phyloP scores from a whole-genome alignment of 495 filamentous ascomycete species.

The Xylaria curta region DNA sequence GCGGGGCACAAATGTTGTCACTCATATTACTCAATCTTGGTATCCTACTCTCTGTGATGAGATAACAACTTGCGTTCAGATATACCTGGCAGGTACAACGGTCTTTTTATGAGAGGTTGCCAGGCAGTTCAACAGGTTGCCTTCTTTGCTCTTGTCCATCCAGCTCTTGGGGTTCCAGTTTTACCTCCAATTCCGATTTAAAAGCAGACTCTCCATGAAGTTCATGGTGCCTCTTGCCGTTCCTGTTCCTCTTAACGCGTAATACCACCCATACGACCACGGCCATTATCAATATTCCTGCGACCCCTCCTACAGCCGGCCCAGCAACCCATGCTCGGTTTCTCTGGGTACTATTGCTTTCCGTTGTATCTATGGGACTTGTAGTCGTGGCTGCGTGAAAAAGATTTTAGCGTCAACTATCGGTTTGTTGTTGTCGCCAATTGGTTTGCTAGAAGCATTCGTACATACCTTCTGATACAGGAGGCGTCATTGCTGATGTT shows the following conservation, averaged over 20 bases:
- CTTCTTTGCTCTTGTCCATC: background rate
- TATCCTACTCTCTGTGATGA: no score
- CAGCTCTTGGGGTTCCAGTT: background rate
- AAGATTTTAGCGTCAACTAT: background rate
- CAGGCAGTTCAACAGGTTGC: background rate
- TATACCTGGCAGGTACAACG: background rate
- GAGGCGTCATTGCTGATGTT: background rate
- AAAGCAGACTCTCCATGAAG: constrained; percentile 13
- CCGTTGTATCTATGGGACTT: background rate
- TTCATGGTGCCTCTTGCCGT: background rate
- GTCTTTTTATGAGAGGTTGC: background rate
- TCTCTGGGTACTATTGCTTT: background rate
- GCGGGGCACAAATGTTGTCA: no score
- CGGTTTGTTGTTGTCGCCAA: background rate
- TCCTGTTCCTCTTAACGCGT: constrained; percentile 27
- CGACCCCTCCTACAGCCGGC: constrained; percentile 3
- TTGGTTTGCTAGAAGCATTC: background rate
- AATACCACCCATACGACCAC: background rate
- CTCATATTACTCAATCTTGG: no score
- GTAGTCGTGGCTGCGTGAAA: background rate
- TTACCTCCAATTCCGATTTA: constrained; percentile 14
- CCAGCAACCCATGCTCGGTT: constrained; percentile 13
- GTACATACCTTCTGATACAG: background rate
- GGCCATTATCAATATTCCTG: background rate
- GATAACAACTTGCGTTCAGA: no score